Percentiles rank a stretch among this genome's conserved stretches.
Conservation (phyloP, 768 basidiomycete genomes). For the Mycena sanguinolenta region DNA sequence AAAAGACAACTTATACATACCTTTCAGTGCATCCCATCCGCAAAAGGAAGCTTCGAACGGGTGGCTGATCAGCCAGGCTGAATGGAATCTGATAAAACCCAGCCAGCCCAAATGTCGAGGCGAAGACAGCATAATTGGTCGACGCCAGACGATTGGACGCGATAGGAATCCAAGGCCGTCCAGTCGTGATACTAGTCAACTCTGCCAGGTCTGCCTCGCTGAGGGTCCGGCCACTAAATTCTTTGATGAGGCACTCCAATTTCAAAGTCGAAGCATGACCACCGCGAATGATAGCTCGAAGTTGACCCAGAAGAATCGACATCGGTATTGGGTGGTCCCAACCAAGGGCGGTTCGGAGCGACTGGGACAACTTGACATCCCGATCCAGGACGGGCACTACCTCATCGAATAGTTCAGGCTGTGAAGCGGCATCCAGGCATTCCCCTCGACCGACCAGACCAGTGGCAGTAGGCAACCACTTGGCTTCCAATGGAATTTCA, state of each 20-base stretch:
- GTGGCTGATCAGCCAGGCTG: conserved; percentile 27
- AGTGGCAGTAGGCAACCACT: conserved; percentile 56
- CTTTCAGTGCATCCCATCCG: conserved; percentile 55
- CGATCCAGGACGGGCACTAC: conserved; percentile 52
- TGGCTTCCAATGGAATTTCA: conserved; percentile 23
- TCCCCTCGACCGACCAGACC: conserved; percentile 47
- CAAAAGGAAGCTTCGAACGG: conserved; percentile 39
- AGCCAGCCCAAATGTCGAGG: conserved; percentile 35
- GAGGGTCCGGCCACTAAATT: conserved; percentile 30
- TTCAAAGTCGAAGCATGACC: conserved; percentile 32
- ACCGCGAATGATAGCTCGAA: conserved; percentile 37
- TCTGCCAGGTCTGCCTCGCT: conserved; percentile 26
- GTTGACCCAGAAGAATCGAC: conserved; percentile 49
- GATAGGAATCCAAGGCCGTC: conserved; percentile 34
- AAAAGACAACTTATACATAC: conserved; percentile 37
- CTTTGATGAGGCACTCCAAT: conserved; percentile 34
- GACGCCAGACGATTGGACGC: conserved; percentile 43
- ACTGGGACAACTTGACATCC: conserved; percentile 40
- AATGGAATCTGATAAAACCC: conserved; percentile 40
- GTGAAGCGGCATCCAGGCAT: conserved; percentile 48
- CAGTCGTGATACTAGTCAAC: conserved; percentile 20
- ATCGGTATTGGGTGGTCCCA: conserved; percentile 56
- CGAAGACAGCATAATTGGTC: conserved; percentile 41
- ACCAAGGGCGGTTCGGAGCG: conserved; percentile 48
- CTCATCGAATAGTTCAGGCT: conserved; percentile 52